Evolutionary conservation across 352 stramenopile genomes (phyloP), one percentile per base, ranked within the genome.

Genomic region (Phytophthora foliorum): DNA sequence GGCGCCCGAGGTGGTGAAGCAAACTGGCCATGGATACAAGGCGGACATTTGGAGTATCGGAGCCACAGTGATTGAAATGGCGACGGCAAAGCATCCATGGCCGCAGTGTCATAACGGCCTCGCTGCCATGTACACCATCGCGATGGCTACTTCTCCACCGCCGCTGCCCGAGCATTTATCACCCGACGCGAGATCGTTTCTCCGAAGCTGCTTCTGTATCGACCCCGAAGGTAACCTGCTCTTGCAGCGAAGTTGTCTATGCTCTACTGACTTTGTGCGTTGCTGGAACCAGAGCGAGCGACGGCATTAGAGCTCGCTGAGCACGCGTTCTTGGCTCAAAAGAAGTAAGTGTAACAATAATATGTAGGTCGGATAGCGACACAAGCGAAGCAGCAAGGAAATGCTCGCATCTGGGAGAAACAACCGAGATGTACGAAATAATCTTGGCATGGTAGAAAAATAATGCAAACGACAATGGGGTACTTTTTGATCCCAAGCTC

Each of bases 21-120:
- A 95, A 80, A 89, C 70, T 48, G 81, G 86, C 13, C 84, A 92
- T 55, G 82, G 79, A 17, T 90, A 86, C 63, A 92, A 92, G 50
- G 86, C 84, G 8, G 86, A 94, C 53, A 89, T 94, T 62, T 94
- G 86, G 86, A 92, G 84, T 68, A 90, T 94, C 46, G 86, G 86
- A 5, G 86, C 84, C 16, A 94, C 86, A 0, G 83, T 92, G 13
- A 85, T 94, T 57, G 86, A 94, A 54, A 94, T 94, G 86, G 86
- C 86, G 22, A 92, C 86, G n/a, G 84, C 75, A 19, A 81, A 80
- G 19, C 83, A 93, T 42, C 85, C 85, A 17, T 93, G 85, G 85
- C 85, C 85, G 16, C 44, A 75, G 1, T 84, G 77, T 51, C 84
- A 80, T 57, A 93, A 89, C 25, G 72, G 81, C 1, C 45, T 92